Conservation (phyloP, 352 stramenopile genomes). For the Phytopythium litorale region DNA sequence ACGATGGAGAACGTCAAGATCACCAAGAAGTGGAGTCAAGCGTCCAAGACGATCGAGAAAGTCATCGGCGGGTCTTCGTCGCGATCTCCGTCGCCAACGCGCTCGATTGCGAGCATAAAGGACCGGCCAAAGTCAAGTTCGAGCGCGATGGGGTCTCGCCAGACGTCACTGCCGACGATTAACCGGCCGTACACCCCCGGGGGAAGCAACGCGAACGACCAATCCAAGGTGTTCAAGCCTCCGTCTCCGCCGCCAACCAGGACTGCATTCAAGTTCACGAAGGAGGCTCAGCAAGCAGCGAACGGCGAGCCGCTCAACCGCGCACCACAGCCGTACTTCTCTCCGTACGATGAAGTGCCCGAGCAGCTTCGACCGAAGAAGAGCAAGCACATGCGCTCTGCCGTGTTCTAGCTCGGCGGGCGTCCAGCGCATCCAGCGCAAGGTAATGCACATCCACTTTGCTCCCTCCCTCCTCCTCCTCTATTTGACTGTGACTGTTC, state of each 20-base stretch:
- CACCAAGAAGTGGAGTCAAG: conserved; percentile 85
- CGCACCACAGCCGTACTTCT: conserved; percentile 54
- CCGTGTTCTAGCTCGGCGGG: conserved; percentile 17
- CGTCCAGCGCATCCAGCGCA: not conserved
- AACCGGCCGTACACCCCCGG: conserved; percentile 18
- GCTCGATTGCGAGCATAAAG: conserved; percentile 17
- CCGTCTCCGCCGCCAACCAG: conserved; percentile 60
- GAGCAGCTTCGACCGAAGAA: conserved; percentile 49
- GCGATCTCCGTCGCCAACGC: conserved; percentile 32
- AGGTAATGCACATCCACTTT: not conserved
- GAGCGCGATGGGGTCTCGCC: conserved; percentile 22
- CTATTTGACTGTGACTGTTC: not conserved
- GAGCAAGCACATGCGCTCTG: conserved; percentile 31
- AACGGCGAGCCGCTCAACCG: conserved; percentile 9
- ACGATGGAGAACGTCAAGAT: conserved; percentile 89
- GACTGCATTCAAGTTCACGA: conserved; percentile 73
- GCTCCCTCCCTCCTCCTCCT: not conserved
- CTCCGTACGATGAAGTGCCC: conserved; percentile 60
- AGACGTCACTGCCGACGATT: conserved; percentile 40
- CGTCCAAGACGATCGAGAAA: conserved; percentile 74
- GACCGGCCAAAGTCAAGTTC: conserved; percentile 59
- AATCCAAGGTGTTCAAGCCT: conserved; percentile 48
- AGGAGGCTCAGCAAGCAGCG: conserved; percentile 43
- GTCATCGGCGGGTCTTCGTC: conserved; percentile 48
- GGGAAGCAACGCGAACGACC: conserved; percentile 9